phyloP scores from a whole-genome alignment of 2,329 filamentous ascomycete species.

The Fusarium sp. region DNA sequence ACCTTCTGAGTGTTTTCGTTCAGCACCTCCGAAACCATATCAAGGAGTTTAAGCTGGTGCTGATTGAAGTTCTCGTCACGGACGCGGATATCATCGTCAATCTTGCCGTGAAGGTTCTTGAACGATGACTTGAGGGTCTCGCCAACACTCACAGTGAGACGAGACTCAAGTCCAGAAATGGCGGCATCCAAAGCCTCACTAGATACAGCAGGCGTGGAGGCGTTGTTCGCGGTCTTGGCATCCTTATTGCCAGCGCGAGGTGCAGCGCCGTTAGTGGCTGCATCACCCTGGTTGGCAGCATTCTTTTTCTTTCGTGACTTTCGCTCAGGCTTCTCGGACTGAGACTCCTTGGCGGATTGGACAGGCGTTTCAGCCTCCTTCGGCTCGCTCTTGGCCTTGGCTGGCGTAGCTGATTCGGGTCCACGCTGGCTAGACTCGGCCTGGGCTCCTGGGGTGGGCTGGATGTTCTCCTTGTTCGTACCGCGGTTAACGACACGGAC shows the following conservation, averaged over 20 bases:
- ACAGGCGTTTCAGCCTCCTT: conserved; percentile 62
- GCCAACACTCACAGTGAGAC: conserved; percentile 62
- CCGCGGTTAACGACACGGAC: conserved; percentile 52
- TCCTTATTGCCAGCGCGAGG: conserved; percentile 53
- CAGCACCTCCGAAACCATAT: conserved; percentile 70
- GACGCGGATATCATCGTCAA: conserved; percentile 71
- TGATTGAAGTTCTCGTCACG: conserved; percentile 65
- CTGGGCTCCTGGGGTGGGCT: conserved; percentile 41
- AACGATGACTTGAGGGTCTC: conserved; percentile 67
- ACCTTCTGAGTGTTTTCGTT: conserved; percentile 76
- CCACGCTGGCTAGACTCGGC: conserved; percentile 48
- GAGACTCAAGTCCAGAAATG: conserved; percentile 64
- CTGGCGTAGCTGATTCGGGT: conserved; percentile 49
- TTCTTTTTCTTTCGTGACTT: conserved; percentile 76
- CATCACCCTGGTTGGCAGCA: conserved; percentile 58
- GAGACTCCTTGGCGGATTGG: conserved; percentile 53
- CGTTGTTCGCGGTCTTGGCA: conserved; percentile 48
- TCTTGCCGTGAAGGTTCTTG: conserved; percentile 70
- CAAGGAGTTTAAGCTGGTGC: conserved; percentile 66
- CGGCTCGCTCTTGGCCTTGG: conserved; percentile 57
- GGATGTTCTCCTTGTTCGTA: conserved; percentile 53
- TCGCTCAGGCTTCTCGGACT: conserved; percentile 70
- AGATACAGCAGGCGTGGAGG: conserved; percentile 49
- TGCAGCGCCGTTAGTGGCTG: conserved; percentile 55
- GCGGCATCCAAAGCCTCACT: conserved; percentile 65